phyloP scores from a whole-genome alignment of 2,329 filamentous ascomycete species.

The Fusarium floridanum region DNA sequence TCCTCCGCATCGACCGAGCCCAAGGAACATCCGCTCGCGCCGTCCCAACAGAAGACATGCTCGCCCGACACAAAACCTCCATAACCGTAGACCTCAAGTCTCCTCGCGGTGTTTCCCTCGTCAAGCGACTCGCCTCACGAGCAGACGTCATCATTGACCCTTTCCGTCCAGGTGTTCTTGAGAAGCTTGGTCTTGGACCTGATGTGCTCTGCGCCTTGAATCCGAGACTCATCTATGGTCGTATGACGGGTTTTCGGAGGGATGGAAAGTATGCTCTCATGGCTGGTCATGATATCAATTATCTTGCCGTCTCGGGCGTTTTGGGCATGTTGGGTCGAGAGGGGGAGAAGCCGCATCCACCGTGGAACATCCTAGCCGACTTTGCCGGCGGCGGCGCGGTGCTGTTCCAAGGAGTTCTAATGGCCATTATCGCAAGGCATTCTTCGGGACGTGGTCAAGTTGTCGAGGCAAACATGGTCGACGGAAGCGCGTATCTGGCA shows the following conservation, averaged over 20 bases:
- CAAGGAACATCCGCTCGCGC: slow-evolving; percentile 57
- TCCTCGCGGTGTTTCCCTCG: slow-evolving; percentile 70
- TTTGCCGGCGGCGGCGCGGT: slow-evolving; percentile 91
- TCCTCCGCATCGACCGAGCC: slow-evolving; percentile 85
- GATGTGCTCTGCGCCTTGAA: slow-evolving; percentile 75
- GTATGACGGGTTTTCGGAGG: slow-evolving; percentile 90
- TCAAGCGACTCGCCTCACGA: slow-evolving; percentile 75
- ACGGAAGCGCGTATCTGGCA: slow-evolving; percentile 83
- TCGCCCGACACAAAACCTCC: slow-evolving; percentile 85
- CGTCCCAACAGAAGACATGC: slow-evolving; percentile 73
- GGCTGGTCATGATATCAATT: slow-evolving; percentile 98
- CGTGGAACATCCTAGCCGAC: slow-evolving; percentile 87
- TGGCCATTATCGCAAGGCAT: slow-evolving; percentile 79
- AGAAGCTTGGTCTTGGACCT: slow-evolving; percentile 84
- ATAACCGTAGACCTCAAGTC: slow-evolving; percentile 85
- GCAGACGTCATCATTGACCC: slow-evolving; percentile 93
- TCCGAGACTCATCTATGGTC: slow-evolving; percentile 81
- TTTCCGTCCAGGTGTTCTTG: slow-evolving; percentile 90
- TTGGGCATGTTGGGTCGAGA: slow-evolving; percentile 80
- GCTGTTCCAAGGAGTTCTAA: slow-evolving; percentile 83
- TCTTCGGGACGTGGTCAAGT: slow-evolving; percentile 81
- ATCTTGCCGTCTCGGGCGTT: slow-evolving; percentile 88
- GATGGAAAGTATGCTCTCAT: slow-evolving; percentile 88
- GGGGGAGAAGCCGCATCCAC: slow-evolving; percentile 79
- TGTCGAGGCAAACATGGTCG: slow-evolving; percentile 97